Percentiles rank a stretch among this genome's conserved stretches.
phyloP scores from a whole-genome alignment of 352 stramenopile genomes.

The Globisporangium megalacanthum region DNA sequence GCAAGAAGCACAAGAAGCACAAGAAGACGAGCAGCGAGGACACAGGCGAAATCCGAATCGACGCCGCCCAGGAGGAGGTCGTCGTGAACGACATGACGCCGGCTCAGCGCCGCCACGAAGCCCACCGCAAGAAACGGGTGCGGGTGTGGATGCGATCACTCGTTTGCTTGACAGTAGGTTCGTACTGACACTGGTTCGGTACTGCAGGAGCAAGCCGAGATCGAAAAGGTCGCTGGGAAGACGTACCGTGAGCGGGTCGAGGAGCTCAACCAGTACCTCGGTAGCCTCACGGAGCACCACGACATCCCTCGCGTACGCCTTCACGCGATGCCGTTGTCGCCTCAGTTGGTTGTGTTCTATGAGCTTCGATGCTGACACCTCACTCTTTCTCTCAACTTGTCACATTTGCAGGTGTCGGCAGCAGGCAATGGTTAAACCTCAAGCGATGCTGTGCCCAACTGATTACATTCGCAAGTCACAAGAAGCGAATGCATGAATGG shows the following conservation, averaged over 20 bases:
- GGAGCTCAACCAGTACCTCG: slow-evolving; percentile 95
- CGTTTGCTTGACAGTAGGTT: slow-evolving; percentile 1
- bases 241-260: slow-evolving; percentile 93
- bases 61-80: slow-evolving; percentile 16
- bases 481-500: too few relatives aligned
- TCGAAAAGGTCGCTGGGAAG: slow-evolving; percentile 79
- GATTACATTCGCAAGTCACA: too few relatives aligned
- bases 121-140: slow-evolving; percentile 78
- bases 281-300: slow-evolving; percentile 96
- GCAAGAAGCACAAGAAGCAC: slow-evolving; percentile 48
- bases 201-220: slow-evolving; percentile 75
- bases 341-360: neutral
- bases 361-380: too few relatives aligned
- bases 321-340: neutral
- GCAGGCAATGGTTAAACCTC: slow-evolving; percentile 87
- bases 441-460: too few relatives aligned
- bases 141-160: slow-evolving; percentile 11
- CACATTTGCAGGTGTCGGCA: slow-evolving; percentile 58
- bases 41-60: slow-evolving; percentile 7
- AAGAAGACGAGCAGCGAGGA: slow-evolving; percentile 19
- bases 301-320: slow-evolving; percentile 93
- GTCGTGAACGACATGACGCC: slow-evolving; percentile 56
- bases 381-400: neutral
- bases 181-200: neutral
- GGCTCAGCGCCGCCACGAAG: slow-evolving; percentile 69